phyloP scores from a whole-genome alignment of 768 basidiomycete species.

The Macrocybe gigantea region DNA sequence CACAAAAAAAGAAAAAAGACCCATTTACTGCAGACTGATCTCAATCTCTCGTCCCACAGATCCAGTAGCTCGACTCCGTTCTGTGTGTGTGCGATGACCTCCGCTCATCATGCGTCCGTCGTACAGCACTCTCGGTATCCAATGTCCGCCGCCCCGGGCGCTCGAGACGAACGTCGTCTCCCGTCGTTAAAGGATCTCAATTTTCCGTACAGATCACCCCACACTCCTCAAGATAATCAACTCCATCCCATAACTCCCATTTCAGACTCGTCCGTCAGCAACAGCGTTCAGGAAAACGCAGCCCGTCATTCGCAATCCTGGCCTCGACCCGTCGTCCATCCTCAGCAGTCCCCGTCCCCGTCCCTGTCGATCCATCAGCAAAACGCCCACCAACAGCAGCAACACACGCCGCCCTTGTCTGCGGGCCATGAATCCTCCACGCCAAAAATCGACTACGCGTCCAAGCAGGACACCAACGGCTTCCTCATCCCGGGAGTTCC shows the following conservation, averaged over 20 bases:
- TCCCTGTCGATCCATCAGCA: constrained; percentile 24
- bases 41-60: constrained; percentile 30
- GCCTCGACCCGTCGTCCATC: constrained; percentile 16
- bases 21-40: constrained; percentile 21
- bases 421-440: constrained; percentile 31
- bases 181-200: constrained; percentile 74
- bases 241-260: constrained; percentile 12
- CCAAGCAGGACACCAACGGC: constrained; percentile 44
- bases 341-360: constrained; percentile 15
- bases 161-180: constrained; percentile 47
- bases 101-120: constrained; percentile 38
- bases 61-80: constrained; percentile 9
- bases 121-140: constrained; percentile 30
- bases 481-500: constrained; percentile 45
- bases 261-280: constrained; percentile 19
- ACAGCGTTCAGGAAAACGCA: constrained; percentile 18
- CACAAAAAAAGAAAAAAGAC: constrained; percentile 20
- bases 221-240: constrained; percentile 22
- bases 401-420: constrained; percentile 43
- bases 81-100: constrained; percentile 21
- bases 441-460: constrained; percentile 34
- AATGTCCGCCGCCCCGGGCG: constrained; percentile 27
- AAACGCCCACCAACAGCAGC: constrained; percentile 36
- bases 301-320: constrained; percentile 30
- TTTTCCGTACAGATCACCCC: constrained; percentile 39